A percentile compares a stretch with the other conserved stretches of the same genome.
These are phyloP conservation scores for Boeremia lycopersici DNA, from an alignment of 2,329 filamentous ascomycete species.

Conservation along the genomic window DNA sequence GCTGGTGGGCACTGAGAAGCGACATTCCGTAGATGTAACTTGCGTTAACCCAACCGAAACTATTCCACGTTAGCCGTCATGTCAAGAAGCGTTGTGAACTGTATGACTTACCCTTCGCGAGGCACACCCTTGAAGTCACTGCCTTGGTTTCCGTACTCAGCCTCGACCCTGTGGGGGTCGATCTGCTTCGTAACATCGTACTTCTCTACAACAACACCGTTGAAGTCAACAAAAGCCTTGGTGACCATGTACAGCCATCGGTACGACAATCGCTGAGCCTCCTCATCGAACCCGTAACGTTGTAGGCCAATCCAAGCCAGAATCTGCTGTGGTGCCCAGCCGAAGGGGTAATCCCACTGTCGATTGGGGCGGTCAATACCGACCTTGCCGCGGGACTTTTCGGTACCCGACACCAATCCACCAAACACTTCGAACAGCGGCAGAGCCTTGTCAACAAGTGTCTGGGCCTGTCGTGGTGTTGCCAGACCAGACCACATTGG, in stretches of 20 bases:
- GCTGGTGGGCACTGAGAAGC: constrained; percentile 86
- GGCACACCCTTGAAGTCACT: constrained; percentile 94
- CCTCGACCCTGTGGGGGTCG: constrained; percentile 91
- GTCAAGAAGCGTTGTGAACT: background rate
- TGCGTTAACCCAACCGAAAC: constrained; percentile 98
- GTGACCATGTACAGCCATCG: constrained; percentile 99
- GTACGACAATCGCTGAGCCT: constrained; percentile 88
- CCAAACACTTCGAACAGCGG: constrained; percentile 88
- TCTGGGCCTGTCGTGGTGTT: constrained; percentile 82
- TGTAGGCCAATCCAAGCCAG: constrained; percentile 93
- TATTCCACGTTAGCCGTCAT: constrained; percentile 49
- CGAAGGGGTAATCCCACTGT: constrained; percentile 98
- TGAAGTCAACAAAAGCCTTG: constrained; percentile 97
- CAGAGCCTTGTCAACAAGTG: constrained; percentile 79
- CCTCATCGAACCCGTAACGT: constrained; percentile 88
- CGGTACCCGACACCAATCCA: constrained; percentile 85
- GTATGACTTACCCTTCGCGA: constrained; percentile 81
- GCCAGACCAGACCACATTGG: constrained; percentile 93
- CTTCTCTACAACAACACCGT: constrained; percentile 97
- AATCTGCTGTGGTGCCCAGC: constrained; percentile 99
- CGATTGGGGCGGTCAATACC: constrained; percentile 86
- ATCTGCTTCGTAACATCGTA: constrained; percentile 92
- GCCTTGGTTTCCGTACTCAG: constrained; percentile 97
- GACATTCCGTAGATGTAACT: constrained; percentile 94
- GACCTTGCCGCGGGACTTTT: constrained; percentile 82